These are phyloP conservation scores for Sporothrix euskadiensis DNA, from an alignment of 2,329 filamentous ascomycete species.

Conservation along the genomic window DNA sequence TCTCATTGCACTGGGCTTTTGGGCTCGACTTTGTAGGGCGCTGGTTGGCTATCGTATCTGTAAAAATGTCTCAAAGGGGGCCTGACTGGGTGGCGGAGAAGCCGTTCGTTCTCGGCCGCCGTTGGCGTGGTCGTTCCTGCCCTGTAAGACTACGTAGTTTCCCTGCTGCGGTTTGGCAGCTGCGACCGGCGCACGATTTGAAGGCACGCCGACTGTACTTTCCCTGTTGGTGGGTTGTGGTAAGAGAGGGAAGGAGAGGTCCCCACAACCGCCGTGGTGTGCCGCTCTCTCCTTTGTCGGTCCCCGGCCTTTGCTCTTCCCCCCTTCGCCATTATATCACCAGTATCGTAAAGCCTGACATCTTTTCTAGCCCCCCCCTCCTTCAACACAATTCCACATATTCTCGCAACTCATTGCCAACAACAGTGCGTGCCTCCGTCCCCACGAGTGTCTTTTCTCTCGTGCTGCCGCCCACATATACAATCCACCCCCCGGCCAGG, in stretches of 20 bases:
- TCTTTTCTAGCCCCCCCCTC: not conserved
- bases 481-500: not conserved
- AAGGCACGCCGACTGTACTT: not conserved
- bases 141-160: not conserved
- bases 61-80: not conserved
- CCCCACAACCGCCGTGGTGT: conserved; percentile 19
- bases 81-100: not conserved
- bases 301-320: not conserved
- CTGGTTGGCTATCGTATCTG: not conserved
- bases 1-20: not conserved
- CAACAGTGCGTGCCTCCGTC: conserved; percentile 9
- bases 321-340: not conserved
- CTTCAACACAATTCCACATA: not conserved
- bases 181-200: conserved; percentile 16
- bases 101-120: not conserved
- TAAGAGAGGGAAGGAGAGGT: not conserved
- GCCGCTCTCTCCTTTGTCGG: conserved; percentile 23
- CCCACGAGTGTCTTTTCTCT: conserved; percentile 12
- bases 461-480: not conserved
- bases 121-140: conserved; percentile 14
- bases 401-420: not conserved
- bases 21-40: not conserved
- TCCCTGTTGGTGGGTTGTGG: not conserved
- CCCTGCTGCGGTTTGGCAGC: conserved; percentile 15
- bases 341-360: not conserved